Conservation (phyloP, 2,329 filamentous ascomycete species). For the Pseudogymnoascus sp. region DNA sequence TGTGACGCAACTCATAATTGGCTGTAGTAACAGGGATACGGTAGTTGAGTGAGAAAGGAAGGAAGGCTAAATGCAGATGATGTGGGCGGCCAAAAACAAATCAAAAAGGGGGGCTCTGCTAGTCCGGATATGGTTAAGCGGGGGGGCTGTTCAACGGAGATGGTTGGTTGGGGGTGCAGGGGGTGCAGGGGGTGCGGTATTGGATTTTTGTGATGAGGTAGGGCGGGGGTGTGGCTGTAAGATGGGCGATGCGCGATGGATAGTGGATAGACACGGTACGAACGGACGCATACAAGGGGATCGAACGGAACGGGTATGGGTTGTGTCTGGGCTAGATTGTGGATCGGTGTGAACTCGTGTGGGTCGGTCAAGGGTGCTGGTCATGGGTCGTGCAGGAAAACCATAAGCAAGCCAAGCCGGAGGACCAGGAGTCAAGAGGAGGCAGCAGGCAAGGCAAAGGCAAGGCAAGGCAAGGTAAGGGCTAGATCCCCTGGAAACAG, state of each 20-base stretch:
- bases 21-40: not conserved
- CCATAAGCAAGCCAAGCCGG: not conserved
- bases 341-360: not conserved
- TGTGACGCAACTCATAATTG: not conserved
- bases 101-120: not conserved
- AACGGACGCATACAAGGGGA: no score
- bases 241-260: not conserved
- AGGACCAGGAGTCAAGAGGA: no score
- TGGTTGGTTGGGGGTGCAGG: not conserved
- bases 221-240: not conserved
- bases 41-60: not conserved
- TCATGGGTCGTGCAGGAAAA: not conserved
- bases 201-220: not conserved
- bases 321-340: not conserved
- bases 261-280: not conserved
- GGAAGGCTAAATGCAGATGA: conserved; percentile 1
- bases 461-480: not conserved
- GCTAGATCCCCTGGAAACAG: not conserved
- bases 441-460: no score
- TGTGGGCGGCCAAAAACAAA: not conserved
- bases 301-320: not conserved
- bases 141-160: not conserved
- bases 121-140: not conserved
- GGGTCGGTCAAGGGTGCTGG: not conserved
- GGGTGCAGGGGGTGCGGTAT: not conserved